Percentiles rank a stretch among this genome's conserved stretches.
These are phyloP conservation scores for Leishmania gerbilli DNA, from an alignment of 208 protist species.

Conservation along the genomic window DNA sequence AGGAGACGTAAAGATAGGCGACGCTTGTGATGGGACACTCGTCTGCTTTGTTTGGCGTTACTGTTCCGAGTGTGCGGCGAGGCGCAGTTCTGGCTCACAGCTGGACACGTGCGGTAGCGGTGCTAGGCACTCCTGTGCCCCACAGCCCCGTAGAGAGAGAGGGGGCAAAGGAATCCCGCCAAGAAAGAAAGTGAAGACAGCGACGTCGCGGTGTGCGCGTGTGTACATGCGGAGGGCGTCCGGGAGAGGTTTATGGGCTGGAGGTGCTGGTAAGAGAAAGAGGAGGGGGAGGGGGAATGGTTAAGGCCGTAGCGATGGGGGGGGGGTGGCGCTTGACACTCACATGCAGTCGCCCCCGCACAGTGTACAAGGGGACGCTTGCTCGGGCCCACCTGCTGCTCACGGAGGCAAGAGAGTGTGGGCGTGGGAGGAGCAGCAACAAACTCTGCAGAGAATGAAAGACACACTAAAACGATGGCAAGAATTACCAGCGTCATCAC, in stretches of 20 bases:
- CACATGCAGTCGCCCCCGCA: background rate
- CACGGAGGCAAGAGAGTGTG: background rate
- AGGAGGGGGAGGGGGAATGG: background rate
- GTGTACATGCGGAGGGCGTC: background rate
- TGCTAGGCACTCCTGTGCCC: background rate
- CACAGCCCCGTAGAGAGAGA: slow-evolving; percentile 4
- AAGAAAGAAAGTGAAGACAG: background rate
- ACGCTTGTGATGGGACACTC: background rate
- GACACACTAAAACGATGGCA: background rate
- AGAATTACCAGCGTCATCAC: background rate
- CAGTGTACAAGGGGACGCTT: background rate
- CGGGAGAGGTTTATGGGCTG: background rate
- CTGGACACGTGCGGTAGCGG: background rate
- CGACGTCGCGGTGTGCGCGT: background rate
- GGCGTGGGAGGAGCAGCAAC: background rate
- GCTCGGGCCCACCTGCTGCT: too few species aligned
- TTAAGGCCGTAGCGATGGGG: background rate
- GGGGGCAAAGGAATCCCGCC: background rate
- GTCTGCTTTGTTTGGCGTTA: background rate
- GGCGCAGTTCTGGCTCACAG: background rate
- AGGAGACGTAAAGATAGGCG: background rate
- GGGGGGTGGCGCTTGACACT: background rate
- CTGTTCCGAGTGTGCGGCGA: background rate
- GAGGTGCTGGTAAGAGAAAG: background rate
- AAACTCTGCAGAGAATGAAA: background rate